These are phyloP conservation scores for Cicer judaicum DNA, from an alignment of 306 rosid species.

Conservation along the genomic window DNA sequence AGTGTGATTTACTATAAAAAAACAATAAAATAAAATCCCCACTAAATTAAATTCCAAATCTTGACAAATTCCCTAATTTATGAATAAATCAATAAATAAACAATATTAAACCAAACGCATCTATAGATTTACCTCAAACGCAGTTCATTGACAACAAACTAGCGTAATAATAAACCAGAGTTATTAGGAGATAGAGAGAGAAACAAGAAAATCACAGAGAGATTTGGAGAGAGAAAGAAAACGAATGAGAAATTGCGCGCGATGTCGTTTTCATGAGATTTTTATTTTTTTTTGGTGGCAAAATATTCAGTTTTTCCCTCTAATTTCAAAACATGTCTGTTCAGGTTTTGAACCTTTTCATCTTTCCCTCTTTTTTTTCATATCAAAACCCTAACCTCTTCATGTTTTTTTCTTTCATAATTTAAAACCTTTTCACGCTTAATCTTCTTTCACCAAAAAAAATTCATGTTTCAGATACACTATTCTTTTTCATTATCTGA, in stretches of 20 bases:
- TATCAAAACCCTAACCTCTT: conserved; percentile 37
- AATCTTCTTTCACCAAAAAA: neutral
- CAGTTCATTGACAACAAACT: too few relatives aligned
- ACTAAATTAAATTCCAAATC: too few relatives aligned
- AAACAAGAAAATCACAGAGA: neutral
- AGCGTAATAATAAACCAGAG: too few relatives aligned
- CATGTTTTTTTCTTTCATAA: neutral
- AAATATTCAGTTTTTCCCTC: conserved; percentile 41
- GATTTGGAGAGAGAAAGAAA: neutral
- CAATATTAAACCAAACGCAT: too few relatives aligned
- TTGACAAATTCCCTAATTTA: too few relatives aligned
- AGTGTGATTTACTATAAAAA: too few relatives aligned
- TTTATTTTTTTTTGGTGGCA: neutral
- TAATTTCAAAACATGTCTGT: conserved; percentile 22
- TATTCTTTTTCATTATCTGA: neutral
- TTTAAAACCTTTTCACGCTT: conserved; percentile 13
- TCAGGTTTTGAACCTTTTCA: conserved; percentile 40
- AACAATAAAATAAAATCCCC: too few relatives aligned
- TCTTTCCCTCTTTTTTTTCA: conserved; percentile 58
- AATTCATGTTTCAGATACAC: neutral
- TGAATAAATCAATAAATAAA: too few relatives aligned
- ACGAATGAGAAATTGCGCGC: conserved; percentile 21
- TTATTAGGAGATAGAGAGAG: neutral
- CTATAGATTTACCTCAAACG: too few relatives aligned
- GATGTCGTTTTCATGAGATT: conserved; percentile 39